phyloP scores from a whole-genome alignment of 805 yeast species.

The Nakazawaea ishiwadae region DNA sequence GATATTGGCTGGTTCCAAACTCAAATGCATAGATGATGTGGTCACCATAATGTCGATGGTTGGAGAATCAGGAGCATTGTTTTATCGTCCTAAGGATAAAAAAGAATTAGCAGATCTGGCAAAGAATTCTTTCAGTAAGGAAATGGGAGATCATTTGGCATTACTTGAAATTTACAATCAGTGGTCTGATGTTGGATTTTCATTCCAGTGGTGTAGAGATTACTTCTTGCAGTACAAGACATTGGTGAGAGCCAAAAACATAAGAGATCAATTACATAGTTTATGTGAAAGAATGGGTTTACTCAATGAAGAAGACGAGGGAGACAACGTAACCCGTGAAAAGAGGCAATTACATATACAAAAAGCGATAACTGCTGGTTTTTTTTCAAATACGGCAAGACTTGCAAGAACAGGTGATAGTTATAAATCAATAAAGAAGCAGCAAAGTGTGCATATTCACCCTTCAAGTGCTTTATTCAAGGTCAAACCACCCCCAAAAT shows the following conservation, averaged over 20 bases:
- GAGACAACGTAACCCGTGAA: slow-evolving; percentile 26
- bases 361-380: slow-evolving; percentile 61
- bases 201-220: slow-evolving; percentile 81
- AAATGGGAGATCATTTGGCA: slow-evolving; percentile 76
- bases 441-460: slow-evolving; percentile 73
- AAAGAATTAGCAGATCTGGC: slow-evolving; percentile 62
- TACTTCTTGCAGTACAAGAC: slow-evolving; percentile 76
- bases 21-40: slow-evolving; percentile 62
- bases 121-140: slow-evolving; percentile 47
- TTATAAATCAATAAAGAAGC: slow-evolving; percentile 60
- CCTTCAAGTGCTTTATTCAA: slow-evolving; percentile 75
- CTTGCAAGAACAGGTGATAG: slow-evolving; percentile 62
- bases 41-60: slow-evolving; percentile 78
- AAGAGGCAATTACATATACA: slow-evolving; percentile 32
- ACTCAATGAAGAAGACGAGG: slow-evolving; percentile 22
- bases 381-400: slow-evolving; percentile 60
- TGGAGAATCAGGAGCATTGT: slow-evolving; percentile 69
- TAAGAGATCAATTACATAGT: slow-evolving; percentile 62
- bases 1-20: slow-evolving; percentile 55
- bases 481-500: slow-evolving; percentile 67
- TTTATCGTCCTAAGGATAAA: slow-evolving; percentile 66
- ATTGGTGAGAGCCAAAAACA: slow-evolving; percentile 60
- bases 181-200: slow-evolving; percentile 66
- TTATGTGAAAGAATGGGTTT: slow-evolving; percentile 55
- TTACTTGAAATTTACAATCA: slow-evolving; percentile 70